Evolutionary conservation across 1,284 basidiomycete species (phyloP), one percentile per base, ranked within the genome.

Genomic region (Leccinum colubrinum): DNA sequence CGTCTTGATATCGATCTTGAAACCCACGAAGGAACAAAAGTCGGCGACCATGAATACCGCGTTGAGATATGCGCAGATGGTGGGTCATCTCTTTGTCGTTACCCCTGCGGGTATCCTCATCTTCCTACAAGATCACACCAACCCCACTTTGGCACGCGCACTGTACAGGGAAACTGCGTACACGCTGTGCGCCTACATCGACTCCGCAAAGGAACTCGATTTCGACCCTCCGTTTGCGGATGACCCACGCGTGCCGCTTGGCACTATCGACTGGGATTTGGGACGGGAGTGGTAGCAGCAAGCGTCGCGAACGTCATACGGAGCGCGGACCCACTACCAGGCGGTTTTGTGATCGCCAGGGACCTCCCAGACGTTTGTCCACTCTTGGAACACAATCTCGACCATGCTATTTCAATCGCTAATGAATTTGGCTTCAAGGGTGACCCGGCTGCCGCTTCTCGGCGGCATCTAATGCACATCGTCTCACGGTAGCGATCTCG

Each of bases 361-460:
- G 91, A 93, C 76, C 80, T 93, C 7, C 83, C 83, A 15, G 87
- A 90, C 64, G 87, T 90, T 6, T 87, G 86, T 65, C 77, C 82
- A 0, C 75, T 92, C 52, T 79, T 93, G 22, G 76, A 82, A 59
- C 69, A 73, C 17, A 91, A 90, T 68, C 75, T 62, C 15, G 66
- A 74, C 54, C 14, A 88, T 64, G 81, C 74, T 3, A 17, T 55
- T 12, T 37, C 64, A 15, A 76, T 89, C 33, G 67, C 74, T 3
- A 65, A 69, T 2, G 80, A 83, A 55, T 73, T 87, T 27, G 68
- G 71, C 9, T 37, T 64, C 46, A n/a, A n/a, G 3, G 25, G 55
- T 53, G 62, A 37, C 37, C 63, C 60, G 51, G 6, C 20, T n/a
- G 57, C 15, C 54, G 56, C 37, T 22, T n/a, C 46, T 3, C 69